phyloP scores from a whole-genome alignment of 148 eudicot species.

The Chenopodium formosanum region DNA sequence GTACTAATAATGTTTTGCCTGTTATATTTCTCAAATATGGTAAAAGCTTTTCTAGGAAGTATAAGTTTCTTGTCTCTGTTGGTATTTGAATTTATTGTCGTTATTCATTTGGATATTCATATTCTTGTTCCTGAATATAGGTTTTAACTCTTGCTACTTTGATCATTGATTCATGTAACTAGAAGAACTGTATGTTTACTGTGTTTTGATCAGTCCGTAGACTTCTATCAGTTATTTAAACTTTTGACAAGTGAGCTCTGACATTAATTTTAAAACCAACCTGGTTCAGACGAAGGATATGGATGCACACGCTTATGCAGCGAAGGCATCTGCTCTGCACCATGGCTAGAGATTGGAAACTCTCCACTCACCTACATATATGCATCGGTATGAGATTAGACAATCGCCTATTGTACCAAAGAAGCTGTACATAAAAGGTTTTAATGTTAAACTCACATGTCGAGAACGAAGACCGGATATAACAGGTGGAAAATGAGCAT shows the following conservation, averaged over 20 bases:
- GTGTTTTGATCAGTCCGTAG: not conserved
- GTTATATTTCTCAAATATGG: not conserved
- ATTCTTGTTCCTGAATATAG: not conserved
- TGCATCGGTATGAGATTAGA: not conserved
- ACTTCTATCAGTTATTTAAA: not conserved
- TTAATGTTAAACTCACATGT: slow-evolving; percentile 43
- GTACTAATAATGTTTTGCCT: not conserved
- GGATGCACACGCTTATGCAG: slow-evolving; percentile 81
- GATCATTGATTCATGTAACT: not conserved
- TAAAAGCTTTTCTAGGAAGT: not conserved
- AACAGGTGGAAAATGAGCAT: slow-evolving; percentile 67
- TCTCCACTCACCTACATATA: slow-evolving; percentile 82
- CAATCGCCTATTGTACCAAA: not conserved
- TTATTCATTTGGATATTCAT: not conserved
- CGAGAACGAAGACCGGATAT: slow-evolving; percentile 71
- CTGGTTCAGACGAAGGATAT: slow-evolving; percentile 63
- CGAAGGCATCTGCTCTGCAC: slow-evolving; percentile 56
- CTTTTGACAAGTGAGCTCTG: not conserved
- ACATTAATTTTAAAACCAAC: slow-evolving; percentile 27
- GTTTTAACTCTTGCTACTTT: no score
- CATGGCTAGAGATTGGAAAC: slow-evolving; percentile 55
- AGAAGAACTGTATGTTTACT: not conserved
- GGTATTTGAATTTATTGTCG: not conserved
- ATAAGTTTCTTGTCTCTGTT: not conserved
- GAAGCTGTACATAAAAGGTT: not conserved